phyloP scores from a whole-genome alignment of 331 rosid genomes.

The Malus hybrid region DNA sequence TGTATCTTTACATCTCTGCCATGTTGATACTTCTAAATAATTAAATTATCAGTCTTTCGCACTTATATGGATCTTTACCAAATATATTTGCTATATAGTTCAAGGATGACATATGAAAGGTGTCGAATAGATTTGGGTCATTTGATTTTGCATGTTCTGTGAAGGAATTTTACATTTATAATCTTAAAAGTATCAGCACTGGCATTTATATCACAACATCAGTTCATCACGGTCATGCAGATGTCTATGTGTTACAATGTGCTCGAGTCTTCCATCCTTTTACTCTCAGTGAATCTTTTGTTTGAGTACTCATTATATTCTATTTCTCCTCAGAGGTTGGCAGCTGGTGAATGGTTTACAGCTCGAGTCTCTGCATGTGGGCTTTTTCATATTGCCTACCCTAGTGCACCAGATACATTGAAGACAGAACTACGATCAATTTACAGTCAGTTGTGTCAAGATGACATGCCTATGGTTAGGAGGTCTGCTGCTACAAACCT shows the following conservation, averaged over 20 bases:
- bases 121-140: neutral
- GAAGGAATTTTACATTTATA: neutral
- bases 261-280: neutral
- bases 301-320: neutral
- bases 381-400: conserved; percentile 81
- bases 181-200: neutral
- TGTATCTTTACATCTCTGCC: neutral
- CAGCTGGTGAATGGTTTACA: conserved; percentile 98
- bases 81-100: too few relatives aligned
- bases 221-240: neutral
- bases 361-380: conserved; percentile 98
- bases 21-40: neutral
- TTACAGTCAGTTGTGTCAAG: conserved; percentile 91
- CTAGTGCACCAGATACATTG: conserved; percentile 71
- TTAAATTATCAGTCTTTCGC: neutral
- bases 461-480: conserved; percentile 99
- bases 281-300: neutral
- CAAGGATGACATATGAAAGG: neutral
- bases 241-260: neutral
- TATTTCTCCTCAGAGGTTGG: conserved; percentile 60
- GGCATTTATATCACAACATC: neutral
- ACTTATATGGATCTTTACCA: neutral
- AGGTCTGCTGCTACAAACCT: conserved; percentile 97
- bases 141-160: neutral
- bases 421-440: conserved; percentile 79